These are phyloP conservation scores for Rachicladosporium sp. DNA, from an alignment of 2,329 filamentous ascomycete genomes.

Conservation along the genomic window DNA sequence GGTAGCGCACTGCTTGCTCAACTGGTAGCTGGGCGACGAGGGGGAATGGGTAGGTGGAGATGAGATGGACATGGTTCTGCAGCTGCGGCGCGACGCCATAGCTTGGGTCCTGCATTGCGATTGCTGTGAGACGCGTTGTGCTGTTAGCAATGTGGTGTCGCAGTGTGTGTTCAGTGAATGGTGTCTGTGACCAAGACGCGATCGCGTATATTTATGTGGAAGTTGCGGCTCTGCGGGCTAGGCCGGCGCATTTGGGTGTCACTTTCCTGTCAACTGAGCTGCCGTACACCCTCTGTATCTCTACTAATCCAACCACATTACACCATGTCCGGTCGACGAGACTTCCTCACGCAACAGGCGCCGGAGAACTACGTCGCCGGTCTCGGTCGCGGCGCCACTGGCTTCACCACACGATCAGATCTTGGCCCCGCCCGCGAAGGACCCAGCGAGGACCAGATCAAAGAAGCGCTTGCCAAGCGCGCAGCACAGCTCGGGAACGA, in stretches of 20 bases:
- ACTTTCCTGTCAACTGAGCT: too few species aligned
- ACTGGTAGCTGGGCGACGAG: constrained; percentile 57
- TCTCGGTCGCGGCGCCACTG: constrained; percentile 92
- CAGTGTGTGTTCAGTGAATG: too few species aligned
- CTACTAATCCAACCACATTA: background rate
- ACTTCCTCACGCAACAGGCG: constrained; percentile 74
- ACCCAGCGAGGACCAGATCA: constrained; percentile 94
- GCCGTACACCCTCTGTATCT: too few species aligned
- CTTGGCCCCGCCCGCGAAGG: constrained; percentile 89
- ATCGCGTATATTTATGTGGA: too few species aligned
- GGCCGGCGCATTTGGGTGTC: too few species aligned
- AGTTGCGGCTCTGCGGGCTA: too few species aligned
- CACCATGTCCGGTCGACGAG: constrained; percentile 55
- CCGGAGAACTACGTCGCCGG: constrained; percentile 66
- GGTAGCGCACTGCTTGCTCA: constrained; percentile 69
- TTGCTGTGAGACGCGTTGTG: too few species aligned
- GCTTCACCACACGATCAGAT: constrained; percentile 95
- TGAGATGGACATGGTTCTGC: constrained; percentile 80
- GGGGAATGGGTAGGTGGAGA: constrained; percentile 75
- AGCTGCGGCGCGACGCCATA: constrained; percentile 34
- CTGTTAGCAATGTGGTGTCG: too few species aligned
- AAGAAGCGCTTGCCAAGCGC: constrained; percentile 89
- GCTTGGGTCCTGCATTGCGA: constrained; percentile 33
- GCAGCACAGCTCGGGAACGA: constrained; percentile 67
- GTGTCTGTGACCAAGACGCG: too few species aligned